A percentile compares a stretch with the other conserved stretches of the same genome.
Conservation (phyloP, 2,329 filamentous ascomycete genomes). For the Ophiostoma quercus region DNA sequence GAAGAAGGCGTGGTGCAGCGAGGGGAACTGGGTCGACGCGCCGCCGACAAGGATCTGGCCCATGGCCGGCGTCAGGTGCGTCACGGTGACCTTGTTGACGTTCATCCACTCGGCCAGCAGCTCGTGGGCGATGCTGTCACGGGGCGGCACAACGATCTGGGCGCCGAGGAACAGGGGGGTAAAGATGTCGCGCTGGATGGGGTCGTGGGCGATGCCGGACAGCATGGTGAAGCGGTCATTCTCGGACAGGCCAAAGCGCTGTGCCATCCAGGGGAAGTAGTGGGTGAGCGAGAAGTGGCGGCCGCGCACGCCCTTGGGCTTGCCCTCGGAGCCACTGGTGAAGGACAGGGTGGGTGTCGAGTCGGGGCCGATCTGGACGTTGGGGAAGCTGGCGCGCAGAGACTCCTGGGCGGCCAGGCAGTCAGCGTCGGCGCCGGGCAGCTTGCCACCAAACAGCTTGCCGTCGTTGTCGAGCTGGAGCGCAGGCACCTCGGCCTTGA, state of each 20-base stretch:
- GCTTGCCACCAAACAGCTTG: conserved; percentile 60
- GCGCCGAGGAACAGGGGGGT: conserved; percentile 84
- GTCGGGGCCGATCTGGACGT: conserved; percentile 79
- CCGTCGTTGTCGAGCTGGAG: conserved; percentile 69
- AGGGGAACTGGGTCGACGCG: conserved; percentile 69
- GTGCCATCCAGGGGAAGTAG: conserved; percentile 92
- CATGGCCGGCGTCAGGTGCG: conserved; percentile 93
- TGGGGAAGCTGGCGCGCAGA: conserved; percentile 47
- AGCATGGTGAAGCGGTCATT: conserved; percentile 77
- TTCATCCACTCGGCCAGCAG: conserved; percentile 83
- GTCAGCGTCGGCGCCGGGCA: conserved; percentile 64
- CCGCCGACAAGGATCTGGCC: conserved; percentile 89
- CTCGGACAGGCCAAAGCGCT: conserved; percentile 68
- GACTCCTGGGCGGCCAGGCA: conserved; percentile 46
- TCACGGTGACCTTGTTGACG: conserved; percentile 67
- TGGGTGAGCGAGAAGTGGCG: conserved; percentile 79
- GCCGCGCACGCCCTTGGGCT: conserved; percentile 81
- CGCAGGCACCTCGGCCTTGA: conserved; percentile 70
- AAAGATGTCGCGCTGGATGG: conserved; percentile 66
- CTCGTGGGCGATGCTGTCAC: conserved; percentile 82
- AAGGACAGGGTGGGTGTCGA: conserved; percentile 71
- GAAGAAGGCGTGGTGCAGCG: conserved; percentile 76
- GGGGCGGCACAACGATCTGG: conserved; percentile 69
- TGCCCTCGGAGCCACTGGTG: conserved; percentile 69
- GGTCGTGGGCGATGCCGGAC: conserved; percentile 75